A percentile compares a stretch with the other conserved stretches of the same genome.
phyloP scores from a whole-genome alignment of 352 stramenopile species.

The Achlya hypogyna region DNA sequence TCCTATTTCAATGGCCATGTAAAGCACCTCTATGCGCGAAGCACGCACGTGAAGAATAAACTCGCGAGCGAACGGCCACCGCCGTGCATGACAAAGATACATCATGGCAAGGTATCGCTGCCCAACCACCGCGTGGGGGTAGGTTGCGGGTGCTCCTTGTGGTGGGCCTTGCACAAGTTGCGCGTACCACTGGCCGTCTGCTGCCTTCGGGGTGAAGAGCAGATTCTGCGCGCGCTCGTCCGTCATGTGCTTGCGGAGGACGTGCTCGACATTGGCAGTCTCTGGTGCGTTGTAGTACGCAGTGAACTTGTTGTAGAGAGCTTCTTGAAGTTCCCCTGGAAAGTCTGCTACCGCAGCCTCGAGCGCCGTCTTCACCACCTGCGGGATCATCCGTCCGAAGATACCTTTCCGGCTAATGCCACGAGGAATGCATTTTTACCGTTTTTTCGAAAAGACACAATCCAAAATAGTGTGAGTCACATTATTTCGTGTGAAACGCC shows the following conservation, averaged over 20 bases:
- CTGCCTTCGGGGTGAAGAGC: conserved; percentile 25
- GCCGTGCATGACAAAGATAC: conserved; percentile 32
- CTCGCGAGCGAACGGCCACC: conserved; percentile 30
- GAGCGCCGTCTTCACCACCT: conserved; percentile 6
- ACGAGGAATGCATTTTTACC: too few relatives aligned
- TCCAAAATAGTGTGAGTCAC: too few relatives aligned
- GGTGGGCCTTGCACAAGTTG: conserved; percentile 9
- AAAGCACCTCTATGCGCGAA: not conserved
- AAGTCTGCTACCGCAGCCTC: conserved; percentile 23
- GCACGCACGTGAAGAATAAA: conserved; percentile 24
- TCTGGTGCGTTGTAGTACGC: conserved; percentile 23
- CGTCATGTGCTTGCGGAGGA: conserved; percentile 31
- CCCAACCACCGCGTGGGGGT: conserved; percentile 21
- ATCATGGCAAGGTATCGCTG: conserved; percentile 36
- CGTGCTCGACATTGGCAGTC: conserved; percentile 28
- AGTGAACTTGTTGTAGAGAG: conserved; percentile 25
- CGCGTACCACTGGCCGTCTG: conserved; percentile 26
- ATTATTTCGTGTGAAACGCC: too few relatives aligned
- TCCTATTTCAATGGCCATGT: conserved; percentile 3
- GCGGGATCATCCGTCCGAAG: too few relatives aligned
- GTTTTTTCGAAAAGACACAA: too few relatives aligned
- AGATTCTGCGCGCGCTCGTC: conserved; percentile 33
- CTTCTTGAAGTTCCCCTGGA: conserved; percentile 21
- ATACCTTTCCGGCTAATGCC: too few relatives aligned
- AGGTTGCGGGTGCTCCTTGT: not conserved